These are phyloP conservation scores for Panicum miliaceum DNA, from an alignment of 176 grass and related monocot genomes.

Conservation along the genomic window DNA sequence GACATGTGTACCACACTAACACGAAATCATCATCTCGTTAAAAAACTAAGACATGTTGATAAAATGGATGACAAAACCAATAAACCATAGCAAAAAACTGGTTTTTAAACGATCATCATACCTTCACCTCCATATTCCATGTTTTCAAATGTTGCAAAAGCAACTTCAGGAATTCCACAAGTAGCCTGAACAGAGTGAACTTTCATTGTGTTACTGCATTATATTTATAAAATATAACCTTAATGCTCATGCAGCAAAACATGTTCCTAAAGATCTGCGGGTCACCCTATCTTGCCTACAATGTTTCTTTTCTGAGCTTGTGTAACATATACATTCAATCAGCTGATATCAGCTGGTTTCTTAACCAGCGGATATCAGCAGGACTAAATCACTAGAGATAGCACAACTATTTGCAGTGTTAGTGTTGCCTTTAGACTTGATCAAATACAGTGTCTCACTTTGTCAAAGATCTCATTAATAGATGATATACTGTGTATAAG, in stretches of 20 bases:
- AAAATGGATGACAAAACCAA: constrained; percentile 31
- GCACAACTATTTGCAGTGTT: neutral
- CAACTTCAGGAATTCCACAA: constrained; percentile 93
- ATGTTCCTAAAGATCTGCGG: constrained; percentile 22
- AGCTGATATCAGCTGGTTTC: neutral
- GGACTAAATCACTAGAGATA: neutral
- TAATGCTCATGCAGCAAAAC: constrained; percentile 33
- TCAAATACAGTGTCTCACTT: constrained; percentile 20
- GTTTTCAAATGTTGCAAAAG: constrained; percentile 95
- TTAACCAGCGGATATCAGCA: constrained; percentile 36
- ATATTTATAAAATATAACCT: neutral
- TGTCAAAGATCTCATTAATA: neutral
- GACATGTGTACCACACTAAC: neutral
- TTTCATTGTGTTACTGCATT: neutral
- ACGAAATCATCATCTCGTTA: constrained; percentile 22
- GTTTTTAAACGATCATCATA: constrained; percentile 36
- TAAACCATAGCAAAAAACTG: constrained; percentile 30
- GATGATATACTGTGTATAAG: neutral
- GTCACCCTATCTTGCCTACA: constrained; percentile 12
- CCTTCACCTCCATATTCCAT: constrained; percentile 99
- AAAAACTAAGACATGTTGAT: constrained; percentile 8
- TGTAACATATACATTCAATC: neutral
- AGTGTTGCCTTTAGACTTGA: constrained; percentile 4
- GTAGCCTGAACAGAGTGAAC: constrained; percentile 70
- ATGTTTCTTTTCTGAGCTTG: constrained; percentile 20